Evolutionary conservation across 2,329 filamentous ascomycete species (phyloP), one percentile per base, ranked within the genome.

Genomic region (Xylariaceae sp.): DNA sequence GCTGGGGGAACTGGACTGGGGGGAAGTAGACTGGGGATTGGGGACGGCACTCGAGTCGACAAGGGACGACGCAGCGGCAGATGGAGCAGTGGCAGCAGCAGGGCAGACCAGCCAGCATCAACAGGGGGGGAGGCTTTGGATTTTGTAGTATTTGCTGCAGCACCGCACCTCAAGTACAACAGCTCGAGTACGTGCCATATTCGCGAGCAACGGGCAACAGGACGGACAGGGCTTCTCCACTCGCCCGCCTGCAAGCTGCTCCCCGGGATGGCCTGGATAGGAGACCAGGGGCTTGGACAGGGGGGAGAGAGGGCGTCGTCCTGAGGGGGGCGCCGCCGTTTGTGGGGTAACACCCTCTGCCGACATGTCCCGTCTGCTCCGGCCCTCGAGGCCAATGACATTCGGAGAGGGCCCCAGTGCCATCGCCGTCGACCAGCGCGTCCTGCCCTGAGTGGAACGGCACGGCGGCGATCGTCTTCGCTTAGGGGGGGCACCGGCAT

Each of bases 71-170:
- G n/a, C n/a, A n/a, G n/a, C n/a, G n/a, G n/a, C n/a, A n/a, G n/a
- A n/a, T n/a, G n/a, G n/a, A n/a, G n/a, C n/a, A n/a, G n/a, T n/a
- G n/a, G n/a, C n/a, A n/a, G n/a, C n/a, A n/a, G n/a, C n/a, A n/a
- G n/a, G n/a, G n/a, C n/a, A n/a, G n/a, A n/a, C n/a, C 41, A 27
- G 32, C 18, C 40, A 39, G 44, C 47, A n/a, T n/a, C n/a, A 40
- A 37, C 44, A 49, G 38, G 47, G 39, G 43, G n/a, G 40, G 44
- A 9, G 36, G 37, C 44, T 46, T 43, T 44, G 47, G 45, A 35
- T 48, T 50, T 49, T 44, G 47, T 46, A 44, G 43, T 42, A 32
- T 19, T 12, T 23, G 12, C n/a, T n/a, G n/a, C n/a, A n/a, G n/a
- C n/a, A n/a, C n/a, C n/a, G n/a, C n/a, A n/a, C n/a, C n/a, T n/a